These are phyloP conservation scores for Melanomma pulvis-pyrius DNA, from an alignment of 495 filamentous ascomycete species.

Conservation along the genomic window DNA sequence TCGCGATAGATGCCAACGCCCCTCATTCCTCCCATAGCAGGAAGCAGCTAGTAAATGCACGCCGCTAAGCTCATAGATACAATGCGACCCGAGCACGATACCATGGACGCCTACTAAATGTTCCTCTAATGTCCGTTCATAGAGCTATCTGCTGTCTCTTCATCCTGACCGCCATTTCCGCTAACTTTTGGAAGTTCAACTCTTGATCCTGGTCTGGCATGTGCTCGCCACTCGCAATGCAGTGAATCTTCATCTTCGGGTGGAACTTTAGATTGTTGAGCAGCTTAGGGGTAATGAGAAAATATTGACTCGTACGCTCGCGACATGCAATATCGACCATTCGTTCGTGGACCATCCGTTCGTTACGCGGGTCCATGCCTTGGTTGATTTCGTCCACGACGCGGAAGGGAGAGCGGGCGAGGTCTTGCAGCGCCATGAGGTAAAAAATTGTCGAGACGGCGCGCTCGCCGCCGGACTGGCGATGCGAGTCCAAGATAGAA, in stretches of 20 bases:
- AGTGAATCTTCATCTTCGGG: conserved; percentile 86
- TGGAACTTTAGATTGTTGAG: conserved; percentile 84
- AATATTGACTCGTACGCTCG: conserved; percentile 72
- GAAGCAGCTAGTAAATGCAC: background rate
- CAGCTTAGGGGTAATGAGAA: conserved; percentile 98
- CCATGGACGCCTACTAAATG: background rate
- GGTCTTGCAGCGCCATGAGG: conserved; percentile 94
- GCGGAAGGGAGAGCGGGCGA: conserved; percentile 95
- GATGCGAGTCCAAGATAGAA: conserved; percentile 82
- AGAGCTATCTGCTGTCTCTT: background rate
- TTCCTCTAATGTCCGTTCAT: background rate
- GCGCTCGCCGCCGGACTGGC: conserved; percentile 94
- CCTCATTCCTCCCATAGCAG: no score
- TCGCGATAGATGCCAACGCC: no score
- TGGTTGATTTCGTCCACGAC: conserved; percentile 99
- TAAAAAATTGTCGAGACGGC: conserved; percentile 99
- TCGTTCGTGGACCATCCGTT: conserved; percentile 94
- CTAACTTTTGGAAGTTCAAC: conserved; percentile 60
- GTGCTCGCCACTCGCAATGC: conserved; percentile 89
- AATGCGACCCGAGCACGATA: background rate
- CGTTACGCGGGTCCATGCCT: conserved; percentile 98
- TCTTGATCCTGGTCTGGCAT: conserved; percentile 63
- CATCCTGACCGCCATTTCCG: conserved; percentile 44
- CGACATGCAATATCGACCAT: conserved; percentile 93
- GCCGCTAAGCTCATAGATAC: background rate